These are phyloP conservation scores for Saccharomyces mikatae DNA, from an alignment of 805 yeast species.

Conservation along the genomic window DNA sequence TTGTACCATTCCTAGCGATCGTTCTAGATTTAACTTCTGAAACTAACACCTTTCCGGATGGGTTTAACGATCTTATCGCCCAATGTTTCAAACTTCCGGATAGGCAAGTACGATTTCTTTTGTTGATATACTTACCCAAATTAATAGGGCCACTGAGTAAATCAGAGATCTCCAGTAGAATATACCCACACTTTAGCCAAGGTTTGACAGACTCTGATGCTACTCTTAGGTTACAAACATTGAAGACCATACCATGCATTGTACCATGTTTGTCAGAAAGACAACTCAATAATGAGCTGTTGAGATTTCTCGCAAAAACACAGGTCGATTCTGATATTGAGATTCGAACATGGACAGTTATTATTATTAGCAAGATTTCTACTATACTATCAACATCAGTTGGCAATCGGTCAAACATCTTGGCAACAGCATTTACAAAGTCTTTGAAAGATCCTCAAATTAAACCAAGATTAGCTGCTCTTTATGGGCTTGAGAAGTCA, in stretches of 20 bases:
- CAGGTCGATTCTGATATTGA: conserved; percentile 27
- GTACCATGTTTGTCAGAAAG: conserved; percentile 63
- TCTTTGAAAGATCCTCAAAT: conserved; percentile 73
- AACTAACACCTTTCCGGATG: conserved; percentile 28
- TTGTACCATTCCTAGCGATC: conserved; percentile 27
- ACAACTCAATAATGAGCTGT: conserved; percentile 77
- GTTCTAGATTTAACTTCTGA: conserved; percentile 32
- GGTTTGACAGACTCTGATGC: conserved; percentile 84
- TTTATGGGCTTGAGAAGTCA: conserved; percentile 61
- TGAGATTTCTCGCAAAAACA: conserved; percentile 64
- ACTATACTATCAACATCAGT: conserved; percentile 23
- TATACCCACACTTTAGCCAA: conserved; percentile 60
- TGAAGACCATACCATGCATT: conserved; percentile 46
- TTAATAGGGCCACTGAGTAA: conserved; percentile 45
- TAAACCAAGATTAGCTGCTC: conserved; percentile 67
- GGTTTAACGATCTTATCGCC: conserved; percentile 51
- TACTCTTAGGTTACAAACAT: conserved; percentile 71
- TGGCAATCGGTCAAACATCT: conserved; percentile 51
- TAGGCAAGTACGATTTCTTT: conserved; percentile 65
- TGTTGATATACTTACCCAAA: conserved; percentile 55
- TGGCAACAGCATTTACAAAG: conserved; percentile 80
- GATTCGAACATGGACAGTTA: conserved; percentile 27
- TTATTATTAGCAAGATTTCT: conserved; percentile 20
- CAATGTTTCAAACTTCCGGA: conserved; percentile 59
- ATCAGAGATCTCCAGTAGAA: conserved; percentile 56